Evolutionary conservation across 2,329 filamentous ascomycete species (phyloP).

Genomic region (Ilyonectria robusta): DNA sequence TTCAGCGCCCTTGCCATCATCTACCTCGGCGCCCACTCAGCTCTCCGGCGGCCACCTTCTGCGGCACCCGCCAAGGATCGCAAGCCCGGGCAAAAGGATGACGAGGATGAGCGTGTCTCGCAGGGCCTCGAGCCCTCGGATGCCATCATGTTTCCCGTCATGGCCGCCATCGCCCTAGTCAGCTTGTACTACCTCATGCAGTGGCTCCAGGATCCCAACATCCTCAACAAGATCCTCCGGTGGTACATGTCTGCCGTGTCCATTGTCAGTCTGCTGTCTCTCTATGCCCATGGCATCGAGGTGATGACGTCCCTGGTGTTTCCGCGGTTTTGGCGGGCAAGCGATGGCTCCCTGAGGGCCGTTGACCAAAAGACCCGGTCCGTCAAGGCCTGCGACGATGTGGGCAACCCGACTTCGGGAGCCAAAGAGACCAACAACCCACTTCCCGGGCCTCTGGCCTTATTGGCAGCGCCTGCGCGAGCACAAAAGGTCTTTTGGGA

Average conservation of each 20-base stretch:
- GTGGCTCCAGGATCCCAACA: conserved; percentile 84
- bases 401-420: conserved; percentile 48
- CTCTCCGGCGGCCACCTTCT: conserved; percentile 85
- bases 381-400: conserved; percentile 56
- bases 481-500: conserved; percentile 59
- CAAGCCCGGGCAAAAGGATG: conserved; percentile 57
- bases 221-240: conserved; percentile 87
- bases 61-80: conserved; percentile 73
- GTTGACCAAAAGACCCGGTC: conserved; percentile 59
- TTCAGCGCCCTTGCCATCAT: conserved; percentile 85
- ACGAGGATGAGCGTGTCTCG: conserved; percentile 65
- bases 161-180: conserved; percentile 80
- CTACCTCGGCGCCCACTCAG: conserved; percentile 87
- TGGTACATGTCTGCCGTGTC: conserved; percentile 88
- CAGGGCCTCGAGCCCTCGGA: conserved; percentile 76
- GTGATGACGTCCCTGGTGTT: conserved; percentile 78
- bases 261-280: conserved; percentile 80
- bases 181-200: conserved; percentile 91
- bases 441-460: conserved; percentile 53
- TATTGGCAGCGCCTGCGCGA: conserved; percentile 49
- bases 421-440: conserved; percentile 44
- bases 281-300: conserved; percentile 80
- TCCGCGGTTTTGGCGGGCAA: conserved; percentile 75
- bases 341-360: conserved; percentile 59
- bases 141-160: conserved; percentile 86